Conservation (phyloP, 768 basidiomycete genomes). For the Arthromyces matolae region DNA sequence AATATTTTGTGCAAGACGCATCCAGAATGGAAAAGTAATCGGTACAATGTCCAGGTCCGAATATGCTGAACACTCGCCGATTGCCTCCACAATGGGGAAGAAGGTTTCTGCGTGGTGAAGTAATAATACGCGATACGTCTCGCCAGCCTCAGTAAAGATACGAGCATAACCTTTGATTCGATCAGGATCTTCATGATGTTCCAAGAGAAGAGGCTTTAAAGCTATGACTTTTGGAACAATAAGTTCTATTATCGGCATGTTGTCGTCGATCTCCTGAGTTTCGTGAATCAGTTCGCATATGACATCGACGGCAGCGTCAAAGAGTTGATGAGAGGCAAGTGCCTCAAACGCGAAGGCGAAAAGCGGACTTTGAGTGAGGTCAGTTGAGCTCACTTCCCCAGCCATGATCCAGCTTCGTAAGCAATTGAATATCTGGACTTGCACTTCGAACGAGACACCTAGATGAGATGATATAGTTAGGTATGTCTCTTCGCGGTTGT, state of each 20-base stretch:
- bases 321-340: conserved; percentile 78
- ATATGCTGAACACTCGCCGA: conserved; percentile 89
- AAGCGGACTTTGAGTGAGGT: conserved; percentile 72
- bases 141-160: conserved; percentile 95
- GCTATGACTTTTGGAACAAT: conserved; percentile 85
- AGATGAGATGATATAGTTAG: neutral
- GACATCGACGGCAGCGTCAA: conserved; percentile 88
- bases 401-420: conserved; percentile 84
- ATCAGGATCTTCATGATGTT: conserved; percentile 74
- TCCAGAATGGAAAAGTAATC: conserved; percentile 99
- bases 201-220: conserved; percentile 58
- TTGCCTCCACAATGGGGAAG: conserved; percentile 92
- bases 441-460: conserved; percentile 83
- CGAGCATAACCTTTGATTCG: conserved; percentile 86
- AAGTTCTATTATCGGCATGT: conserved; percentile 82
- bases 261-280: conserved; percentile 95
- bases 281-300: conserved; percentile 96
- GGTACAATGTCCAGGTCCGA: conserved; percentile 93
- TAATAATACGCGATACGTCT: conserved; percentile 87
- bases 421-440: conserved; percentile 79
- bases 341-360: conserved; percentile 84
- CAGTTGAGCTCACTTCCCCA: conserved; percentile 69
- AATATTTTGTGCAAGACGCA: conserved; percentile 88
- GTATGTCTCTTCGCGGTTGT: neutral
- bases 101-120: conserved; percentile 89